Base-by-base conservation (phyloP, 1,139 yeast genomes). In the Hansenula lynferdii region DNA sequence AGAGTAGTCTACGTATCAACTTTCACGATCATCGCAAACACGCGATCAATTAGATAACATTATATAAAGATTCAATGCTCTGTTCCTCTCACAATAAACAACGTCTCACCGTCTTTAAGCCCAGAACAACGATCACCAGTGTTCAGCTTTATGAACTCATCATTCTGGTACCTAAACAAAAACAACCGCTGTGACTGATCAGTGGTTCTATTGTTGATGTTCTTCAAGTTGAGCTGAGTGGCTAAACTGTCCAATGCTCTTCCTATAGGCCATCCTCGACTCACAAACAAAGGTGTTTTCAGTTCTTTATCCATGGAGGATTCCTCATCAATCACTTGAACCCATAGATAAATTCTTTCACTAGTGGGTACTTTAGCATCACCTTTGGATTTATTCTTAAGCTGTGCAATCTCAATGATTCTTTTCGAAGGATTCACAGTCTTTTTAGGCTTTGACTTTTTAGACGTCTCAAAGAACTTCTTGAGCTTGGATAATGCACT, bases 231-330 rank as follows among this genome's bases (percentile, higher is more conserved):
- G 41, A 83, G 58, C 26, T 63, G 56, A 24, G 69, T 72, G 5
- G 90, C 78, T 11, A 84, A 70, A 29, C 72, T 70, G 57, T 90
- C 97, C 35, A 87, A 61, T 3, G 82, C 81, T 46, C 85, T 69
- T 0, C 97, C 97, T 8, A 85, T 70, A 0, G 86, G 81, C 86
- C 92, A 82, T 24, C 70, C 65, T 47, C 75, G 73, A 28, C 77
- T 75, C 14, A 82, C 70, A 52, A 57, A 84, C 14, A 82, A 54
- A 0, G 80, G 71, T 19, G 53, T 47, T 17, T 48, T 55, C 4
- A 43, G 42, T 4, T 57, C 50, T 29, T 57, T 56, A 33, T 61
- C 60, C 14, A 57, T 49, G 34, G 50, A 59, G 19, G 58, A 38
- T 25, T 56, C 57, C 9, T 58, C 57, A 17, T 64, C 62, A 38